Evolutionary conservation across 1,284 basidiomycete species (phyloP).

Genomic region (Ganoderma multipileum): DNA sequence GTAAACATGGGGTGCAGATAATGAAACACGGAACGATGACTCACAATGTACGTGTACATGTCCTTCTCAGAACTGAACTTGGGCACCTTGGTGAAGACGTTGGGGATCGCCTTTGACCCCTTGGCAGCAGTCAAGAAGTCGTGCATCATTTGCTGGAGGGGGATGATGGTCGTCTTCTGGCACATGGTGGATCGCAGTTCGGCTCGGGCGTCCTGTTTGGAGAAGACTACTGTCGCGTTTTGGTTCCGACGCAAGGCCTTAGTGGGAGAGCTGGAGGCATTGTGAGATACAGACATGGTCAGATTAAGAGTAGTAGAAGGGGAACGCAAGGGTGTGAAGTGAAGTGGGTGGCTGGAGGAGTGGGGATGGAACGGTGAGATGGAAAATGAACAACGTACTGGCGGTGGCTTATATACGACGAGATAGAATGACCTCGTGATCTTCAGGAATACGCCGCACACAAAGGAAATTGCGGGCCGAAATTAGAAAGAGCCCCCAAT

Average conservation of each 20-base stretch:
- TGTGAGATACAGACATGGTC: not conserved
- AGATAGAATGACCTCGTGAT: too few relatives aligned
- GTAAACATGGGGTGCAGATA: not conserved
- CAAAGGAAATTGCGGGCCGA: too few relatives aligned
- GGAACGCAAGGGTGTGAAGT: too few relatives aligned
- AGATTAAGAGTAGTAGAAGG: not conserved
- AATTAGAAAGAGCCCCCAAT: too few relatives aligned
- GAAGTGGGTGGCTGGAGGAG: not conserved
- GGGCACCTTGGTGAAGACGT: not conserved
- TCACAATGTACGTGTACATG: constrained; percentile 4
- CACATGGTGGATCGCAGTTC: constrained; percentile 7
- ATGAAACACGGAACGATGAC: not conserved
- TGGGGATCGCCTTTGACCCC: not conserved
- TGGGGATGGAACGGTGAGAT: not conserved
- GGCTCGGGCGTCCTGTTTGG: not conserved
- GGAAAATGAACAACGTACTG: not conserved
- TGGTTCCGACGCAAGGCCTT: not conserved
- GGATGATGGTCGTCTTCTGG: not conserved
- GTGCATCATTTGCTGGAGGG: not conserved
- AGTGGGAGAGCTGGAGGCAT: not conserved
- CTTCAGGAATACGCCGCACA: too few relatives aligned
- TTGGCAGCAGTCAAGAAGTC: not conserved
- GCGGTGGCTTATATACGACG: not conserved
- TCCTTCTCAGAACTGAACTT: not conserved
- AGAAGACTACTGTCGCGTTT: not conserved